Percentiles rank a stretch among this genome's conserved stretches.
phyloP scores from a whole-genome alignment of 768 basidiomycete species.

The Kwoniella europaea region DNA sequence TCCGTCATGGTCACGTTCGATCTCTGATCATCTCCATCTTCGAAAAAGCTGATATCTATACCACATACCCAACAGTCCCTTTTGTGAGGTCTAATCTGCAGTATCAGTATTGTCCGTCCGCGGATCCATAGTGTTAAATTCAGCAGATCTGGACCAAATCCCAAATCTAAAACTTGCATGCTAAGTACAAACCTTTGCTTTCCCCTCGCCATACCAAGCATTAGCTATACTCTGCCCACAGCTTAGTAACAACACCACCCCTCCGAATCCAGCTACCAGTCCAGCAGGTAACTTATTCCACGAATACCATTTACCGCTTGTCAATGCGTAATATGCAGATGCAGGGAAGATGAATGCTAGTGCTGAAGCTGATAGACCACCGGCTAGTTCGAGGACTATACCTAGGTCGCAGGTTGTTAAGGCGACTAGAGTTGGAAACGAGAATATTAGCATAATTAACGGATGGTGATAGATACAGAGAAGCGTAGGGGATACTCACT shows the following conservation, averaged over 20 bases:
- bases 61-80: neutral
- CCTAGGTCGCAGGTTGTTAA: conserved; percentile 94
- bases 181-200: conserved; percentile 74
- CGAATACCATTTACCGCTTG: conserved; percentile 67
- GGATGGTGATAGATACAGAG: neutral
- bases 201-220: conserved; percentile 72
- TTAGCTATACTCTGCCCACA: conserved; percentile 77
- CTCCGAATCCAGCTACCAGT: conserved; percentile 73
- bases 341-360: conserved; percentile 77
- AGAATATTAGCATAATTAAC: neutral
- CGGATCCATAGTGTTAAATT: no score
- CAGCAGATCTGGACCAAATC: no score
- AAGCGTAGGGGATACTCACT: conserved; percentile 62
- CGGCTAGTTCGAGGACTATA: conserved; percentile 96
- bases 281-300: conserved; percentile 76
- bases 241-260: conserved; percentile 76
- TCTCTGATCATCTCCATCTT: neutral
- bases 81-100: no score
- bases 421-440: conserved; percentile 66
- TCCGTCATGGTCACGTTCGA: neutral
- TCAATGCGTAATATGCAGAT: conserved; percentile 51
- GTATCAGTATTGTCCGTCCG: no score
- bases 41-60: neutral
- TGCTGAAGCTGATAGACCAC: conserved; percentile 76
- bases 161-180: neutral